These are phyloP conservation scores for Dioszegia crocea DNA, from an alignment of 768 basidiomycete genomes.

Conservation along the genomic window DNA sequence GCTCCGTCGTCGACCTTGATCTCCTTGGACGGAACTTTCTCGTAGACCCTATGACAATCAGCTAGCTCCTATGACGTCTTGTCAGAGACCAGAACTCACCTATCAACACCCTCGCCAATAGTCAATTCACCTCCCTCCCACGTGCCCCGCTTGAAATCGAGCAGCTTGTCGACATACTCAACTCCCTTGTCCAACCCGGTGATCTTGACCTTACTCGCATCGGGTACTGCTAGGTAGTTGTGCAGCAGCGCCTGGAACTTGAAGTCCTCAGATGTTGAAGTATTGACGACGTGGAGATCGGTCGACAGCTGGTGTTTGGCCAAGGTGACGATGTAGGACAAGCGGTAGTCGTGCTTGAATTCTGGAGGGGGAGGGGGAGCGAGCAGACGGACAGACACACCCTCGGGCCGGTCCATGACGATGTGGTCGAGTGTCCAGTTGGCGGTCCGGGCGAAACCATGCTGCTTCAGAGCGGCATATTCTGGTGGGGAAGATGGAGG, in stretches of 20 bases:
- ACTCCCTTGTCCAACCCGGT: conserved; percentile 64
- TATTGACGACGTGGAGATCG: conserved; percentile 73
- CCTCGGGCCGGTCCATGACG: conserved; percentile 64
- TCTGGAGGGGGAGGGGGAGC: conserved; percentile 61
- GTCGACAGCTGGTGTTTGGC: conserved; percentile 69
- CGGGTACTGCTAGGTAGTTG: conserved; percentile 67
- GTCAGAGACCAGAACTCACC: conserved; percentile 21
- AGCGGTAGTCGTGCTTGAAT: conserved; percentile 63
- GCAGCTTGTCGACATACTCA: conserved; percentile 70
- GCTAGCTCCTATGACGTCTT: not conserved
- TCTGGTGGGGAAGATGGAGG: conserved; percentile 60
- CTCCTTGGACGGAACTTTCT: conserved; percentile 38
- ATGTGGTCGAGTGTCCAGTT: conserved; percentile 66
- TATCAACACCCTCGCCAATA: conserved; percentile 36
- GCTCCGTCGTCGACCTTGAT: conserved; percentile 40
- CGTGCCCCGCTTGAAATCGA: conserved; percentile 53
- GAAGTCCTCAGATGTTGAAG: conserved; percentile 53
- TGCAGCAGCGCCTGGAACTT: conserved; percentile 93
- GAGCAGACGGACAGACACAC: conserved; percentile 71
- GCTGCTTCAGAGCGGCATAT: conserved; percentile 67
- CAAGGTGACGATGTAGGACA: conserved; percentile 72
- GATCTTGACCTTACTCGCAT: conserved; percentile 58
- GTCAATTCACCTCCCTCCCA: conserved; percentile 52
- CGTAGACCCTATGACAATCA: conserved; percentile 36
- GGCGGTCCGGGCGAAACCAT: conserved; percentile 83